Conservation (phyloP, 306 rosid genomes). For the Acacia crassicarpa region DNA sequence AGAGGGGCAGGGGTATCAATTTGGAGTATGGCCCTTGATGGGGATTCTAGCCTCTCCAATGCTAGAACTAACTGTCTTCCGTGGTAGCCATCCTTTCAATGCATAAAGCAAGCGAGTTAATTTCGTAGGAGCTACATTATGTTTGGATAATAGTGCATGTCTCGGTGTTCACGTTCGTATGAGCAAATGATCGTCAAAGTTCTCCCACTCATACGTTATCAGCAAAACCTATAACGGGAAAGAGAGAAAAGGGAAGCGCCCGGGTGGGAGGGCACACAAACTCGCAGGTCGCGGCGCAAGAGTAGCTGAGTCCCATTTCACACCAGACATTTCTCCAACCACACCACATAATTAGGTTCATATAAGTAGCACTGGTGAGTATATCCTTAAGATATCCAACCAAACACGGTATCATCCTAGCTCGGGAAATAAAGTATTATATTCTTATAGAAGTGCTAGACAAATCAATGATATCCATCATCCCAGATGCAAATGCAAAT, state of each 20-base stretch:
- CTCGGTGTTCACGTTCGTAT: background rate
- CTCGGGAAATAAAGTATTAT: background rate
- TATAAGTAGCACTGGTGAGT: background rate
- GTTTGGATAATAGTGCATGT: background rate
- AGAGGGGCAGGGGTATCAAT: background rate
- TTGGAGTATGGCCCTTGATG: background rate
- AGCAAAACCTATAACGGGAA: slow-evolving; percentile 4
- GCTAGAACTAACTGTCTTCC: background rate
- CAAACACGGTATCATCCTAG: slow-evolving; percentile 11
- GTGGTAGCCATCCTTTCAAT: background rate
- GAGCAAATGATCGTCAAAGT: background rate
- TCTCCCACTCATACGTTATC: background rate
- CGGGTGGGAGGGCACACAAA: background rate
- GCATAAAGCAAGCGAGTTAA: background rate
- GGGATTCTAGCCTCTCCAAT: background rate
- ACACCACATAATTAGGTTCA: background rate
- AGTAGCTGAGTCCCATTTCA: background rate
- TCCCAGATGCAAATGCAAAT: background rate
- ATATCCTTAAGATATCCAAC: background rate
- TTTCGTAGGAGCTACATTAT: background rate
- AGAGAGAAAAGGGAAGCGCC: background rate
- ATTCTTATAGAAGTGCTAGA: background rate
- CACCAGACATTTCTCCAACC: background rate
- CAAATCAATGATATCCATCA: background rate
- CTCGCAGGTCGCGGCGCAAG: background rate